Evolutionary conservation across 208 protist genomes (phyloP).

Genomic region (Leishmania turanica): DNA sequence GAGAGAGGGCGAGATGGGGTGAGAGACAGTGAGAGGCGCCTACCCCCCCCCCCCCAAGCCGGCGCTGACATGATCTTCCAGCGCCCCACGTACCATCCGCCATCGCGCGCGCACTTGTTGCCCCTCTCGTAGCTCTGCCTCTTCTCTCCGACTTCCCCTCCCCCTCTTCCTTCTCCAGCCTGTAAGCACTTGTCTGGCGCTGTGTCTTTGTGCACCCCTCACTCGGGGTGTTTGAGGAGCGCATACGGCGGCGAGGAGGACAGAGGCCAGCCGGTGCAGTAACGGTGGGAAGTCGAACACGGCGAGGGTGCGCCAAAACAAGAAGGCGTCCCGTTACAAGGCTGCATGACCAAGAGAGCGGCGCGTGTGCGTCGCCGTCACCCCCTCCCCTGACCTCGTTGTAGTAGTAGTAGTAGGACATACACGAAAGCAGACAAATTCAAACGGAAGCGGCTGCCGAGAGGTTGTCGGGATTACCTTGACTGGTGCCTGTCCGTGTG

Average conservation of each 20-base stretch:
- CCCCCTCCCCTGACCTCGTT: neutral
- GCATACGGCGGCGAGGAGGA: neutral
- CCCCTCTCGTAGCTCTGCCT: neutral
- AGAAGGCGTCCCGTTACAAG: neutral
- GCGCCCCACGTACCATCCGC: neutral
- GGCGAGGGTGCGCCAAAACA: neutral
- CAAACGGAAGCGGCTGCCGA: neutral
- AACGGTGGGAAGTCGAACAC: neutral
- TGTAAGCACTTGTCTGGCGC: neutral
- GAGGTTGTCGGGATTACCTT: neutral
- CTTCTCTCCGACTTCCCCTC: neutral
- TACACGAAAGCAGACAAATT: neutral
- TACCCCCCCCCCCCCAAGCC: neutral
- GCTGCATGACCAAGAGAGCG: neutral
- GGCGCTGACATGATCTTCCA: neutral
- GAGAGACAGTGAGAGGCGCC: neutral
- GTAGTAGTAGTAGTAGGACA: constrained; percentile 11
- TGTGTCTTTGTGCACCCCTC: neutral
- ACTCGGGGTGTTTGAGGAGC: neutral
- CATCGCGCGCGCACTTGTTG: neutral
- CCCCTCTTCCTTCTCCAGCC: neutral
- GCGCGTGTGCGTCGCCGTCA: neutral
- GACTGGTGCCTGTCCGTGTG: neutral
- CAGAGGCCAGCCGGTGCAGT: neutral
- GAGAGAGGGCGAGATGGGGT: neutral